phyloP scores from a whole-genome alignment of 257 asterid genomes.

The Fraxinus cuspidata region DNA sequence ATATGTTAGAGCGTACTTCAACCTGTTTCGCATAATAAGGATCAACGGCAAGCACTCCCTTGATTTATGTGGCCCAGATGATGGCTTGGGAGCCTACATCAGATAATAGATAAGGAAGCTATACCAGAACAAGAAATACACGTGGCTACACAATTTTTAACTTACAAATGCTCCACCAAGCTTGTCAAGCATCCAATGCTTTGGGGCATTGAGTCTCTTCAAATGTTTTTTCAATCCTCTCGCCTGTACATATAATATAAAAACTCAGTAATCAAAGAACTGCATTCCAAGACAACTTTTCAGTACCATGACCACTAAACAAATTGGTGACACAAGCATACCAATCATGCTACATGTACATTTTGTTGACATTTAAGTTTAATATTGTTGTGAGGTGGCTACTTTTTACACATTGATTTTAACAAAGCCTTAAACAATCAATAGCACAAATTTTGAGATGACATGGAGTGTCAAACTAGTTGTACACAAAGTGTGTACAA shows the following conservation, averaged over 20 bases:
- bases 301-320: not conserved
- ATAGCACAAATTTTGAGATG: too few relatives aligned
- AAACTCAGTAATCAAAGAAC: not conserved
- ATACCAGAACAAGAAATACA: not conserved
- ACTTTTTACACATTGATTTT: too few relatives aligned
- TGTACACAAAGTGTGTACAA: too few relatives aligned
- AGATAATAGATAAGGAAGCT: not conserved
- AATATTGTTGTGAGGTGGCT: too few relatives aligned
- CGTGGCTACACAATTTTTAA: not conserved
- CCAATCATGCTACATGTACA: too few relatives aligned
- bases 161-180: conserved; percentile 6
- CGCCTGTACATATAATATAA: not conserved
- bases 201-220: conserved; percentile 7
- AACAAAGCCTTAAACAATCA: too few relatives aligned
- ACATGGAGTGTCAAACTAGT: too few relatives aligned
- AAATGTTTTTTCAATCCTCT: conserved; percentile 5
- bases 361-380: too few relatives aligned
- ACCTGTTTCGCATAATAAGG: not conserved
- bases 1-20: not conserved
- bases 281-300: not conserved
- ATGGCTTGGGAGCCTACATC: not conserved
- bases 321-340: not conserved
- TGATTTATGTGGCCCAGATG: not conserved
- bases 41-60: not conserved
- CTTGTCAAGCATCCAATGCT: conserved; percentile 5